A percentile compares a stretch with the other conserved stretches of the same genome.
phyloP scores from a whole-genome alignment of 768 basidiomycete genomes.

The Phaeotremella skinneri region DNA sequence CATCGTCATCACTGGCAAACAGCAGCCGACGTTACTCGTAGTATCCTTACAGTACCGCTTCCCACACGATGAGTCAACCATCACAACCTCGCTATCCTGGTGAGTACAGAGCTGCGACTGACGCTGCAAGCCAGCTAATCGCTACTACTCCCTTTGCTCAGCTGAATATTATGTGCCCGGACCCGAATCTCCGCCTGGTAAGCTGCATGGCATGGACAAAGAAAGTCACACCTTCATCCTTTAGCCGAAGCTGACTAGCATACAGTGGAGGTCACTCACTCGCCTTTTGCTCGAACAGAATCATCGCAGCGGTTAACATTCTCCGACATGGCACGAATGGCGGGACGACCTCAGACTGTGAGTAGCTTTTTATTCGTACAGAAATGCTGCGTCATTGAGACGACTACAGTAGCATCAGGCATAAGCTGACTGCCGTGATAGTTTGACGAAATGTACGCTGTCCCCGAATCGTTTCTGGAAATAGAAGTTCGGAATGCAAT shows the following conservation, averaged over 20 bases:
- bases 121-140: too few species aligned
- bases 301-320: constrained; percentile 44
- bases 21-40: too few species aligned
- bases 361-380: constrained; percentile 6
- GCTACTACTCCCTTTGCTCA: too few species aligned
- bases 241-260: background rate
- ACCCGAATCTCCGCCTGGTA: constrained; percentile 12
- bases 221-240: too few species aligned
- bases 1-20: too few species aligned
- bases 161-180: constrained; percentile 15
- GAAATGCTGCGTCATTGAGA: background rate
- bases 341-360: constrained; percentile 49
- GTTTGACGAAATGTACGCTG: constrained; percentile 95
- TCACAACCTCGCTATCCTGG: too few species aligned
- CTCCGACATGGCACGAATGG: constrained; percentile 46
- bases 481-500: constrained; percentile 96
- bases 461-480: constrained; percentile 94
- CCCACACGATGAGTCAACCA: too few species aligned
- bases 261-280: constrained; percentile 48
- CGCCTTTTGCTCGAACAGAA: constrained; percentile 49
- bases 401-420: background rate
- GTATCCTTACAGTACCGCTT: too few species aligned
- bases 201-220: background rate
- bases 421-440: constrained; percentile 4
- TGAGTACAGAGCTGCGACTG: background rate